Evolutionary conservation across 176 grass and related monocot genomes (phyloP), one percentile per base, ranked within the genome.

Genomic region (Rhipidocladum racemiflorum): DNA sequence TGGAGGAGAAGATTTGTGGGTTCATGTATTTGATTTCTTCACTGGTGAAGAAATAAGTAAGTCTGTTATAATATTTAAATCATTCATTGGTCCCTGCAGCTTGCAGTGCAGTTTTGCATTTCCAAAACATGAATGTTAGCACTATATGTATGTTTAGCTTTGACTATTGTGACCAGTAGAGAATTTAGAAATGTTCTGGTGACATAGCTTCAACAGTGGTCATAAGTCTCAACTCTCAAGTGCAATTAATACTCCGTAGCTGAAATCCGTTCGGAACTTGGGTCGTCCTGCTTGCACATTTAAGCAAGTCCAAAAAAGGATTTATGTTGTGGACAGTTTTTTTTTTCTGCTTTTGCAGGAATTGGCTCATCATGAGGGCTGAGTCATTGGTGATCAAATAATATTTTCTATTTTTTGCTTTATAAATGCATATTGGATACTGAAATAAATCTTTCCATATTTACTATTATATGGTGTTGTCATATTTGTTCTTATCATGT

Each of bases 1-100:
- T 69, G 96, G 96, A 89, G 96, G 96, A 75, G 96, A 95, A 93
- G 96, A 99, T 65, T 83, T 99, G 91, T 99, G 96, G 93, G 76
- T 99, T 79, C 96, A 88, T 78, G 72, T 93, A 72, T 99, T 93
- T 64, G 93, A 99, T 84, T 99, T 99, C 83, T 85, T 86, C 77
- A 95, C 92, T 59, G 96, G 96, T 44, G 92, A 99, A 94, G 93
- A 99, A 89, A 91, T 95, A 83, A 79, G 96, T 93, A 91, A 88
- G 89, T 77, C 3, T 36, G 23, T 40, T 71, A 48, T 51, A 49
- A 20, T 65, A 48, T 50, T 70, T 43, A 25, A 25, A 70, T 62
- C 11, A 59, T 65, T 32, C 14, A 24, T 49, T 49, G 27, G 16
- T 34, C 30, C 17, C 38, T 65, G 42, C 44, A 75, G 24, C 45